Evolutionary conservation across 495 filamentous ascomycete genomes (phyloP), one percentile per base, ranked within the genome.

Genomic region (Neurospora intermedia): DNA sequence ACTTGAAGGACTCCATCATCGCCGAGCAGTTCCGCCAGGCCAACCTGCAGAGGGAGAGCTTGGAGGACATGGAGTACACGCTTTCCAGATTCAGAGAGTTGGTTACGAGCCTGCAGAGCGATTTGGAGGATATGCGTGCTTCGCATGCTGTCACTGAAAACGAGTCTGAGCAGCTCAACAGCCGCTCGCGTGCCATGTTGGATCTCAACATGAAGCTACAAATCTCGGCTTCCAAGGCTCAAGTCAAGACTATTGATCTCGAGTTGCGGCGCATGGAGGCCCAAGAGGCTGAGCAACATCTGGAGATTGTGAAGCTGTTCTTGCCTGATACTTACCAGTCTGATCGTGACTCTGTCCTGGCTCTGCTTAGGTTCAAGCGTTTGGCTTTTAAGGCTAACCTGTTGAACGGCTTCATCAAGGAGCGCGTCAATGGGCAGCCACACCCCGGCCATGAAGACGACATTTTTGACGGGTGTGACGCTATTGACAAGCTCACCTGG

Each of bases 151-250:
- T 98, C 66, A 94, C 94, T 1, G 96, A 99, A 78, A 90, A 91
- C 5, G 95, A 98, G 78, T 92, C 94, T 7, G 93, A 93, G 76
- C 92, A 98, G 75, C 87, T 98, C 27, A 92, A 88, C 46, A 91
- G 87, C 73, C 91, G 93, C 41, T 97, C 94, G 43, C 88, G 93
- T 70, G 93, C 93, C 27, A 97, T 98, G 93, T 90, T 96, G 88
- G 94, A 99, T 80, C 86, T 99, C 54, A 98, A 97, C 81, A 87
- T 94, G 88, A 94, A 96, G 77, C 88, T 99, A 43, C 94, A 97
- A 76, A 87, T 90, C 45, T 95, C 94, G 13, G 93, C 93, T 31
- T 87, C 92, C 15, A 98, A 97, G 82, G 90, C 94, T 3, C 94
- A 97, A 80, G 91, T 92, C 76, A 98, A 96, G 80, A 94, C 93